These are phyloP conservation scores for Diplotaxis tenuifolia DNA, from an alignment of 345 rosid species.

Conservation along the genomic window DNA sequence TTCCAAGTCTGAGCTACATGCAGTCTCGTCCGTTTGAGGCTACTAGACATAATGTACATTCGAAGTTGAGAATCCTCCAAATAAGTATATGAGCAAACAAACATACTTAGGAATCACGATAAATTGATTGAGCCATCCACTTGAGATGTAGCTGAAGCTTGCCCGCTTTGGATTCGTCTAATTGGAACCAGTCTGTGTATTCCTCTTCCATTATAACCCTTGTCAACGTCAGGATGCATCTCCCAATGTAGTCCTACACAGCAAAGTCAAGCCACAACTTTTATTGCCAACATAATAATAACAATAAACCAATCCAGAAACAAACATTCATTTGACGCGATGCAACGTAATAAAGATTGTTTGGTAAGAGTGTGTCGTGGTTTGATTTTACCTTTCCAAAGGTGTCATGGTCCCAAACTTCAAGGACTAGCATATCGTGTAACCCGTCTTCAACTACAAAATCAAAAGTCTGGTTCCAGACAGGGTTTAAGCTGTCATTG, in stretches of 20 bases:
- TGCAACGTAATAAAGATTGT: not conserved
- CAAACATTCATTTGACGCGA: not conserved
- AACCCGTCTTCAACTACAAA: slow-evolving; percentile 96
- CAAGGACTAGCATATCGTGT: slow-evolving; percentile 92
- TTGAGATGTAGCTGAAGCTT: slow-evolving; percentile 65
- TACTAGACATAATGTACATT: slow-evolving; percentile 36
- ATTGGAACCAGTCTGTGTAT: slow-evolving; percentile 55
- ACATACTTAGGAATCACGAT: slow-evolving; percentile 58
- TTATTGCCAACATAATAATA: not conserved
- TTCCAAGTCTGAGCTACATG: slow-evolving; percentile 3
- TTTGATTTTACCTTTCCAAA: slow-evolving; percentile 82
- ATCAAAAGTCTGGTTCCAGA: slow-evolving; percentile 98
- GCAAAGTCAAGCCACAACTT: not conserved
- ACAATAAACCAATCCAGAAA: not conserved
- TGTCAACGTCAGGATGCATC: slow-evolving; percentile 94
- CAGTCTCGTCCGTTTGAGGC: slow-evolving; percentile 7
- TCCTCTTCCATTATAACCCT: slow-evolving; percentile 89
- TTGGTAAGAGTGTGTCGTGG: not conserved
- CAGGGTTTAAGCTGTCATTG: slow-evolving; percentile 84
- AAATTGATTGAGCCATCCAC: slow-evolving; percentile 91
- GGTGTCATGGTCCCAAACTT: slow-evolving; percentile 96
- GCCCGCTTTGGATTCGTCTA: slow-evolving; percentile 77
- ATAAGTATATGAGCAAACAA: not conserved
- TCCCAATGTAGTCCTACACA: slow-evolving; percentile 86
- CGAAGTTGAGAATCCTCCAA: slow-evolving; percentile 17